Evolutionary conservation across 208 protist genomes (phyloP).

Genomic region (Leishmania turanica): DNA sequence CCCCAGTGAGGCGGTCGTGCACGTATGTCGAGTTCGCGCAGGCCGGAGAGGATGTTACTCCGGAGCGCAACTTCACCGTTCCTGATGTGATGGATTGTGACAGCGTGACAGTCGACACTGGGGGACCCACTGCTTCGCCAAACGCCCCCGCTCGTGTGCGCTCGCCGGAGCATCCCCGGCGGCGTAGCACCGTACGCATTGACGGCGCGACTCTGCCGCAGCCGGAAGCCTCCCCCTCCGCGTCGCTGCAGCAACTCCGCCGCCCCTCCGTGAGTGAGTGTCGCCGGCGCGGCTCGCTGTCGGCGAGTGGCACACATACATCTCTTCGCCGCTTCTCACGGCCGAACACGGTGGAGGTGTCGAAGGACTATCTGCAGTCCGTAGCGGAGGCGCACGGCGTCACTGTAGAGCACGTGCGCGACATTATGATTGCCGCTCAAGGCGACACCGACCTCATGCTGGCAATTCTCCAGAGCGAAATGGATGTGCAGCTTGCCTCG

Average conservation of each 20-base stretch:
- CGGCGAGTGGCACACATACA: conserved; percentile 1
- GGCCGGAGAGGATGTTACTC: conserved; percentile 25
- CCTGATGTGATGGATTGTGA: not conserved
- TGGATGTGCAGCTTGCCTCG: conserved; percentile 30
- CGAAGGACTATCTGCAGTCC: conserved; percentile 50
- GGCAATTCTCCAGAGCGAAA: conserved; percentile 58
- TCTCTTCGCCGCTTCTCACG: conserved; percentile 23
- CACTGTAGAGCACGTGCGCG: conserved; percentile 45
- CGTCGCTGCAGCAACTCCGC: conserved; percentile 19
- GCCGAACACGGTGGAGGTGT: conserved; percentile 42
- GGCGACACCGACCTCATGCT: conserved; percentile 67
- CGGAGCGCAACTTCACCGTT: conserved; percentile 34
- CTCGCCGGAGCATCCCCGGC: conserved; percentile 7
- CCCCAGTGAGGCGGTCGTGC: conserved; percentile 30
- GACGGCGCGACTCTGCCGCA: conserved; percentile 7
- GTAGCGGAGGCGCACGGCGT: conserved; percentile 47
- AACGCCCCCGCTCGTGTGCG: conserved; percentile 2
- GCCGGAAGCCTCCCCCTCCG: conserved; percentile 1
- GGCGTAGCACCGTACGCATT: conserved; percentile 9
- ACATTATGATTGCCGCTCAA: conserved; percentile 59
- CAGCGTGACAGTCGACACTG: not conserved
- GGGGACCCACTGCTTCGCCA: not conserved
- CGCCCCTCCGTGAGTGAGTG: conserved; percentile 19
- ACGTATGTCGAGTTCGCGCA: conserved; percentile 47
- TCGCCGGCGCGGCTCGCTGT: conserved; percentile 16